Evolutionary conservation across 306 rosid genomes (phyloP), one percentile per base, ranked within the genome.

Genomic region (Boehmeria nivea): DNA sequence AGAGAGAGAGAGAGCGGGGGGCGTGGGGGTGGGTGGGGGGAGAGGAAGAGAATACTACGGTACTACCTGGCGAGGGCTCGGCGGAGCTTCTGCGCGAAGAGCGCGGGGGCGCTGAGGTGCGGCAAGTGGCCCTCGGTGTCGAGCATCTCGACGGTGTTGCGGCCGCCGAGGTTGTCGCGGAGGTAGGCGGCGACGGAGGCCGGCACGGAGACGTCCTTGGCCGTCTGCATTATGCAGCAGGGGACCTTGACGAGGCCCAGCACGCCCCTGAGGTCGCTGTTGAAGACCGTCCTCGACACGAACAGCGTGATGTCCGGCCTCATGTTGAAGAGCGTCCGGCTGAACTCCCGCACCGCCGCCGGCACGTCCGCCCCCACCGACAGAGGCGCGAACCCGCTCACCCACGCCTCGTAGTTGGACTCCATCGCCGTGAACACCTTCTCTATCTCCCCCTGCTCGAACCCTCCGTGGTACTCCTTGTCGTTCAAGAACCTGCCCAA

Each of bases 81-180:
- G 3, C 85, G 83, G 13, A 91, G 81, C 66, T 77, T 81, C 8
- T 59, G 65, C 0, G 86, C 85, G 50, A 91, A 62, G 22, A 82
- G 70, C 0, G 69, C 43, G 8, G 99, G 96, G 23, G 94, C 88
- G 31, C 96, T 87, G 20, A 91, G 55, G 43, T 91, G 99, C 4
- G 99, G 99, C 38, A 91, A 70, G 65, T 91, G 99, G 1, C 99
- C 96, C 65, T 93, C 96, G 47, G 88, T 85, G 22, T 87, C 89
- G 0, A 93, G 79, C 86, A 80, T 81, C 73, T 67, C 72, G 47
- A 87, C 73, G 25, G 89, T 87, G 68, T 72, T 93, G 49, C 63
- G 76, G 4, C 94, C 99, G 20, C 95, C 99, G 21, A 93, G 55
- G 56, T 87, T 94, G 39, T 91, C 96, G 57, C 51, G 55, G 67